phyloP scores from a whole-genome alignment of 2,329 filamentous ascomycete species.

The Hymenoscyphus repandus region DNA sequence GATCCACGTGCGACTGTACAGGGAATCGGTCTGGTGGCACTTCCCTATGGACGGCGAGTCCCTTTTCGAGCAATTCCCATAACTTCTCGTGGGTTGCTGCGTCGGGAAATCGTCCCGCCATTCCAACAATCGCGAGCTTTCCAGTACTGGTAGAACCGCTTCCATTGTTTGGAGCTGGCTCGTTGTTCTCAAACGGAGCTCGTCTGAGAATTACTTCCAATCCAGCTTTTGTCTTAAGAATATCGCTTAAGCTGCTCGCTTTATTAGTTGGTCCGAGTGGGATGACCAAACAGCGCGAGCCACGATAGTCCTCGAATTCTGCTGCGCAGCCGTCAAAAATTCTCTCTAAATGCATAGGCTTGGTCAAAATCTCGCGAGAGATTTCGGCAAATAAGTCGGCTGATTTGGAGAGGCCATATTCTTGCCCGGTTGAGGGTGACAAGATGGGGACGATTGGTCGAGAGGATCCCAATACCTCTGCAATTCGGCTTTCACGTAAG shows the following conservation, averaged over 20 bases:
- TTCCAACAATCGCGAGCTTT: conserved; percentile 13
- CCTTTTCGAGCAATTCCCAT: conserved; percentile 12
- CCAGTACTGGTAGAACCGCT: conserved; percentile 1
- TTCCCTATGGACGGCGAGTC: conserved; percentile 16
- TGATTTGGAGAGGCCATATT: not conserved
- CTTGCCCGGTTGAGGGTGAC: not conserved
- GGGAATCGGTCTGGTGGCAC: conserved; percentile 66
- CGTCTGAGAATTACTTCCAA: conserved; percentile 3
- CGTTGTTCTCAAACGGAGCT: conserved; percentile 3
- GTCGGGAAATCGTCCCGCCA: conserved; percentile 12
- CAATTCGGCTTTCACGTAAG: conserved; percentile 34
- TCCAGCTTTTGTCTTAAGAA: not conserved
- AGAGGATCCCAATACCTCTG: not conserved
- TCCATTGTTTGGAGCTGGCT: not conserved
- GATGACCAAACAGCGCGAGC: conserved; percentile 2
- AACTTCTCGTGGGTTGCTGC: conserved; percentile 7
- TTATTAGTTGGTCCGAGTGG: conserved; percentile 4
- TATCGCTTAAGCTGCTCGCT: not conserved
- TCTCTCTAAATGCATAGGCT: not conserved
- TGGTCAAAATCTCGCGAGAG: not conserved
- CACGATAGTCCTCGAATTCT: not conserved
- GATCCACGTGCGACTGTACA: conserved; percentile 64
- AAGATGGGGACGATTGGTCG: not conserved
- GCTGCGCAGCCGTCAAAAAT: not conserved
- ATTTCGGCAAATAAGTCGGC: not conserved